These are phyloP conservation scores for Solanum sparsipilum DNA, from an alignment of 257 asterid species.

Conservation along the genomic window DNA sequence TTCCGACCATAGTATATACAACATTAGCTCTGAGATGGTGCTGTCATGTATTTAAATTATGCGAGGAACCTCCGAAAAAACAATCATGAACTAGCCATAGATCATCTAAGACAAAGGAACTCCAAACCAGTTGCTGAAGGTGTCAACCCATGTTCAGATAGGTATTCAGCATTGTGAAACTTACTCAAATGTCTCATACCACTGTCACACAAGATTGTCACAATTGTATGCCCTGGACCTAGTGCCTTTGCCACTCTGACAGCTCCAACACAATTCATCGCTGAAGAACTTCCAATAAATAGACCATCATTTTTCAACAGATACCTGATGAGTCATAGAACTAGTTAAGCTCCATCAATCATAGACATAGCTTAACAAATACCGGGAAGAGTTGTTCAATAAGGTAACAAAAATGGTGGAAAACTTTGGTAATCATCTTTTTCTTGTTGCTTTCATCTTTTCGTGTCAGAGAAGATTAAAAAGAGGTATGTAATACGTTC, in stretches of 20 bases:
- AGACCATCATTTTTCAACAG: conserved; percentile 85
- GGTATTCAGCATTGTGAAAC: conserved; percentile 51
- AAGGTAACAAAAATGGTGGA: neutral
- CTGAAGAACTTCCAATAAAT: conserved; percentile 94
- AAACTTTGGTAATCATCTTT: neutral
- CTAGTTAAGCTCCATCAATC: neutral
- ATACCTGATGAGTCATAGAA: conserved; percentile 31
- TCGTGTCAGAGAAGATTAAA: neutral
- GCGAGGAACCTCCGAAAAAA: neutral
- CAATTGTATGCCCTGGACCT: conserved; percentile 88
- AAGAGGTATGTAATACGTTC: neutral
- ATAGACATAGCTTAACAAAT: neutral
- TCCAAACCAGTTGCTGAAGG: conserved; percentile 72
- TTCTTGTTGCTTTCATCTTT: neutral
- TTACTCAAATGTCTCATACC: conserved; percentile 97
- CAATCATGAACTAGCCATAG: neutral
- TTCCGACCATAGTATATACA: neutral
- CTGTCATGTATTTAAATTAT: neutral
- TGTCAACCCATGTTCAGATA: conserved; percentile 47
- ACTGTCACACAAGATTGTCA: conserved; percentile 83
- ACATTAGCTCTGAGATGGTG: neutral
- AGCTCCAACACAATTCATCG: conserved; percentile 98
- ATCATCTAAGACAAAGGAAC: conserved; percentile 35
- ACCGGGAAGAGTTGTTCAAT: neutral
- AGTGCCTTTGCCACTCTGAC: conserved; percentile 63